These are phyloP conservation scores for Quercus lobata DNA, from an alignment of 331 rosid species.

Conservation along the genomic window DNA sequence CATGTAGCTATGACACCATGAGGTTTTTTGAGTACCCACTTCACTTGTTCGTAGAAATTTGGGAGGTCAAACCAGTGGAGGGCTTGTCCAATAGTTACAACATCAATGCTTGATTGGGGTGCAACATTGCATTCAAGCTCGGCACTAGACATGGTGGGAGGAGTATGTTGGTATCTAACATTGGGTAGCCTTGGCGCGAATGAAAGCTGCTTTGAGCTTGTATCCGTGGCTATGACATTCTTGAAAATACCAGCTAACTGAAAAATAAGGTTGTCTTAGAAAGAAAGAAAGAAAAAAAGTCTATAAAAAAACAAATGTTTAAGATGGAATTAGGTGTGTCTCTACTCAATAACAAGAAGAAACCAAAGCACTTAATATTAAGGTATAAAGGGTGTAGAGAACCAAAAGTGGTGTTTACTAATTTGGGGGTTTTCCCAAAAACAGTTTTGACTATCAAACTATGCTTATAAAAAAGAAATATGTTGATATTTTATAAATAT, in stretches of 20 bases:
- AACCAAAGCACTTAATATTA: no score
- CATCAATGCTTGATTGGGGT: conserved; percentile 43
- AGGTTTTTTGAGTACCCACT: conserved; percentile 65
- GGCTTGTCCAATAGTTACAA: conserved; percentile 70
- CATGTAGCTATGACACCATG: conserved; percentile 69
- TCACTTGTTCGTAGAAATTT: conserved; percentile 55
- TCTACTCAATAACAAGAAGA: no score
- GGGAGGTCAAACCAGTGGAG: conserved; percentile 73
- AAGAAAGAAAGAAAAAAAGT: no score
- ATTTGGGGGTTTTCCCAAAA: no score
- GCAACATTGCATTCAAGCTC: conserved; percentile 50
- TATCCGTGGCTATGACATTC: conserved; percentile 70
- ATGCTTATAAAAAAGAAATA: no score
- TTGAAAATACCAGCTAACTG: conserved; percentile 61
- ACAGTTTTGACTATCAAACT: no score
- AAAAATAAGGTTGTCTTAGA: not conserved
- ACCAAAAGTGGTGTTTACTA: no score
- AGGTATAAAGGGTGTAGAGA: no score
- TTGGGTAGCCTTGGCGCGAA: conserved; percentile 51
- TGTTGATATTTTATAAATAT: no score
- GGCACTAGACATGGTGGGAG: conserved; percentile 39
- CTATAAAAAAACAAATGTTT: no score
- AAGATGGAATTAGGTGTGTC: no score
- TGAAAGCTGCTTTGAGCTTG: conserved; percentile 54
- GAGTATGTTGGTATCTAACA: conserved; percentile 50